Percentiles rank a stretch among this genome's conserved stretches.
phyloP scores from a whole-genome alignment of 106 monocot species.

The Acorus gramineus region DNA sequence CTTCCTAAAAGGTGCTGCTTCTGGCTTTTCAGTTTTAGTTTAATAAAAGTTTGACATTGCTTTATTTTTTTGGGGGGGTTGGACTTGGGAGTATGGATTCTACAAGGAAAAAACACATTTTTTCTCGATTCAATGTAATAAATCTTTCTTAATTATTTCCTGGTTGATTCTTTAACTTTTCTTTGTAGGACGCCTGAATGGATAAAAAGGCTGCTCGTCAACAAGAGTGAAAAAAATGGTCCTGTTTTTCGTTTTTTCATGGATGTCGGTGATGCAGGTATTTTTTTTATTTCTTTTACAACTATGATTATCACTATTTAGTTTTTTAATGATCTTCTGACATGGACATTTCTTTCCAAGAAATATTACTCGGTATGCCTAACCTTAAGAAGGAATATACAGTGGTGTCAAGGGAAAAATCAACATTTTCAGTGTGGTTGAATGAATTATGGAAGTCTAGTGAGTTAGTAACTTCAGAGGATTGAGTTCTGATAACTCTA shows the following conservation, averaged over 20 bases:
- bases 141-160: not conserved
- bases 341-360: not conserved
- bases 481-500: too few species aligned
- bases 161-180: slow-evolving; percentile 1
- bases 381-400: too few species aligned
- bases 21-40: not conserved
- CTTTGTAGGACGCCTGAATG: slow-evolving; percentile 63
- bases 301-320: not conserved
- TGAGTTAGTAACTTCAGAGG: too few species aligned
- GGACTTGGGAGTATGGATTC: not conserved
- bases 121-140: too few species aligned
- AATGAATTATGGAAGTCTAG: too few species aligned
- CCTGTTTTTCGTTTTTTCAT: slow-evolving; percentile 95
- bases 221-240: slow-evolving; percentile 36
- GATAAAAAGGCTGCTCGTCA: slow-evolving; percentile 62
- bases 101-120: too few species aligned
- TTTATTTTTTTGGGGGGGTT: not conserved
- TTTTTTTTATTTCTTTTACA: not conserved
- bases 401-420: too few species aligned
- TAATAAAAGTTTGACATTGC: not conserved
- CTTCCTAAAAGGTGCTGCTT: slow-evolving; percentile 1
- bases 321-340: not conserved
- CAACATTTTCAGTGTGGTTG: too few species aligned
- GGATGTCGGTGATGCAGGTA: slow-evolving; percentile 95
- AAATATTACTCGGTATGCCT: not conserved